phyloP scores from a whole-genome alignment of 1,284 basidiomycete genomes.

The Sporisorium sorghi region DNA sequence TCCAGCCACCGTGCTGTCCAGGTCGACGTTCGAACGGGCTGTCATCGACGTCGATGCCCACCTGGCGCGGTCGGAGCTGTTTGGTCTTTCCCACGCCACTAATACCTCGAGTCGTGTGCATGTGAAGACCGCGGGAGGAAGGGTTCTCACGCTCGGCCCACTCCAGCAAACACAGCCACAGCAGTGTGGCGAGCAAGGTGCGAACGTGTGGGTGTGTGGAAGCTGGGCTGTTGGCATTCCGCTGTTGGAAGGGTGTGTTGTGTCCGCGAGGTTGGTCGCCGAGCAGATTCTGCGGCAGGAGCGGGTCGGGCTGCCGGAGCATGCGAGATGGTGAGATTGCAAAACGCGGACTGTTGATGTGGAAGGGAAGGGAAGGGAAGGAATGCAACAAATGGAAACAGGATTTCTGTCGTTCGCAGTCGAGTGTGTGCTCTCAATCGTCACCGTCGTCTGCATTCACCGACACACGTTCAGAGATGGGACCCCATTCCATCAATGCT shows the following conservation, averaged over 20 bases:
- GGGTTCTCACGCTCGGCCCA: slow-evolving; percentile 8
- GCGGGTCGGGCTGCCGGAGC: background rate
- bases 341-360: too few relatives aligned
- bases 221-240: slow-evolving; percentile 39
- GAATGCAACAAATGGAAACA: background rate
- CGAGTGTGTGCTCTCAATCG: background rate
- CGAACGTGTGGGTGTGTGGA: slow-evolving; percentile 23
- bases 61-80: slow-evolving; percentile 15
- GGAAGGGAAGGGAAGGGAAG: too few relatives aligned
- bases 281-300: slow-evolving; percentile 17
- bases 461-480: too few relatives aligned
- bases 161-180: slow-evolving; percentile 8
- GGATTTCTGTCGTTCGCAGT: background rate
- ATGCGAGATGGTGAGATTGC: slow-evolving; percentile 11
- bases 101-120: too few relatives aligned
- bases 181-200: background rate
- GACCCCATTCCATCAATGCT: too few relatives aligned
- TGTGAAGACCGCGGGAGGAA: slow-evolving; percentile 5
- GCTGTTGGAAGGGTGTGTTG: slow-evolving; percentile 39
- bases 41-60: slow-evolving; percentile 43
- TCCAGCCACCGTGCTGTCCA: slow-evolving; percentile 27
- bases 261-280: slow-evolving; percentile 18
- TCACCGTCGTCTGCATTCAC: background rate
- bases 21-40: slow-evolving; percentile 55
- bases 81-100: slow-evolving; percentile 1